Percentiles rank a stretch among this genome's conserved stretches.
phyloP scores from a whole-genome alignment of 2,329 filamentous ascomycete species.

The Penicillium thymicola region DNA sequence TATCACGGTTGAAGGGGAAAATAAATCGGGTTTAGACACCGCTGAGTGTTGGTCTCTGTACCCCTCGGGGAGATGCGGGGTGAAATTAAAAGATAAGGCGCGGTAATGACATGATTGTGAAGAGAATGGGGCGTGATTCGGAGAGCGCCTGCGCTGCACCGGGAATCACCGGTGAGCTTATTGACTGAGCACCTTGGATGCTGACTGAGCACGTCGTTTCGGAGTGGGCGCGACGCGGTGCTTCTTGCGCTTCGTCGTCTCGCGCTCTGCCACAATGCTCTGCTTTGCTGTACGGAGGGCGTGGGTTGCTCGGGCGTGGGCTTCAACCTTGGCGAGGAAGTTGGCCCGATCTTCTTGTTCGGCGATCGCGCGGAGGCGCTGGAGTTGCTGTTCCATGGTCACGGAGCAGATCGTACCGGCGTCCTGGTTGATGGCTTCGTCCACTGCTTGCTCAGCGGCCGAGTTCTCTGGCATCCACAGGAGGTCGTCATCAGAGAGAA shows the following conservation, averaged over 20 bases:
- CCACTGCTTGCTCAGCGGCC: constrained; percentile 24
- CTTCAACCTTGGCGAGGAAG: constrained; percentile 42
- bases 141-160: constrained; percentile 23
- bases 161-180: neutral
- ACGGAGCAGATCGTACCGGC: constrained; percentile 26
- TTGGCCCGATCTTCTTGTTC: constrained; percentile 39
- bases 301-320: constrained; percentile 41
- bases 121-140: constrained; percentile 4
- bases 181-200: constrained; percentile 16
- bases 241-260: constrained; percentile 30
- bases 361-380: constrained; percentile 34
- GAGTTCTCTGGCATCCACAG: constrained; percentile 34
- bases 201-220: constrained; percentile 29
- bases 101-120: constrained; percentile 4
- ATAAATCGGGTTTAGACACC: neutral
- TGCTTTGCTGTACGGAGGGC: constrained; percentile 37
- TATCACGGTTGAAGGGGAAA: constrained; percentile 5
- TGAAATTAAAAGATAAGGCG: constrained; percentile 11
- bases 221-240: constrained; percentile 25
- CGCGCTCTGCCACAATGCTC: constrained; percentile 21
- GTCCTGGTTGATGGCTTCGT: constrained; percentile 26
- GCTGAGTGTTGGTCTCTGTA: neutral
- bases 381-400: constrained; percentile 41
- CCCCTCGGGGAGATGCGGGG: constrained; percentile 1
- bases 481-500: constrained; percentile 44